Percentiles rank a stretch among this genome's conserved stretches.
Evolutionary conservation across 805 yeast species (phyloP).

Genomic region (Hanseniaspora meyeri): DNA sequence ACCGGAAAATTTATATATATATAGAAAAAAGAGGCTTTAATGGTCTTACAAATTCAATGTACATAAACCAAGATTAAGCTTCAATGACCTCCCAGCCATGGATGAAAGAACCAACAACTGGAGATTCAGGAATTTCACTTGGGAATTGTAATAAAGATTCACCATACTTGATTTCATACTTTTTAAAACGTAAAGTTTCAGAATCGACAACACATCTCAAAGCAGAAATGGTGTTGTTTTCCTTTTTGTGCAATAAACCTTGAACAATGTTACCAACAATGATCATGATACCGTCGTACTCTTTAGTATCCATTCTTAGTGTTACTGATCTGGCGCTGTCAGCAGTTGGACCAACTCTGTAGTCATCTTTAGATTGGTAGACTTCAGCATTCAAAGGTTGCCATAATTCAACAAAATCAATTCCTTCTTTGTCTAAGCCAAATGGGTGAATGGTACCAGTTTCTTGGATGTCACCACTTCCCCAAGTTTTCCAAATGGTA

Average conservation of each 20-base stretch:
- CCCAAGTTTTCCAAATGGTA: slow-evolving; percentile 26
- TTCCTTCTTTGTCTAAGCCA: slow-evolving; percentile 22
- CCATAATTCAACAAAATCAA: slow-evolving; percentile 27
- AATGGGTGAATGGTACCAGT: slow-evolving; percentile 25
- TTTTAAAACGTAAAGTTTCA: slow-evolving; percentile 16
- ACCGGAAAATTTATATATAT: too few relatives aligned
- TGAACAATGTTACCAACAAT: slow-evolving; percentile 28
- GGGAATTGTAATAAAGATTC: slow-evolving; percentile 23
- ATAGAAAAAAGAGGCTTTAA: neutral
- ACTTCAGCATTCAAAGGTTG: slow-evolving; percentile 25
- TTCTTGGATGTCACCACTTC: slow-evolving; percentile 26
- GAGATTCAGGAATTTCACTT: slow-evolving; percentile 15
- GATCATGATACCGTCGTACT: slow-evolving; percentile 23
- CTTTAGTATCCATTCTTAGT: slow-evolving; percentile 18
- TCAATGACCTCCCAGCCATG: slow-evolving; percentile 27
- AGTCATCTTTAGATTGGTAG: slow-evolving; percentile 17
- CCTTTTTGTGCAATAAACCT: slow-evolving; percentile 24
- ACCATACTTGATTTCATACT: slow-evolving; percentile 21
- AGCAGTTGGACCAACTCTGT: slow-evolving; percentile 14
- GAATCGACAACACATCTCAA: slow-evolving; percentile 19
- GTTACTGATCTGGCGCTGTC: slow-evolving; percentile 19
- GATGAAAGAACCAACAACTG: slow-evolving; percentile 20
- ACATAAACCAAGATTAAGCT: slow-evolving; percentile 11
- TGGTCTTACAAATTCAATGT: neutral
- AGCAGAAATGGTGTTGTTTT: slow-evolving; percentile 20